Conservation (phyloP, 2,329 filamentous ascomycete species). For the Trichophyton schoenleinii region DNA sequence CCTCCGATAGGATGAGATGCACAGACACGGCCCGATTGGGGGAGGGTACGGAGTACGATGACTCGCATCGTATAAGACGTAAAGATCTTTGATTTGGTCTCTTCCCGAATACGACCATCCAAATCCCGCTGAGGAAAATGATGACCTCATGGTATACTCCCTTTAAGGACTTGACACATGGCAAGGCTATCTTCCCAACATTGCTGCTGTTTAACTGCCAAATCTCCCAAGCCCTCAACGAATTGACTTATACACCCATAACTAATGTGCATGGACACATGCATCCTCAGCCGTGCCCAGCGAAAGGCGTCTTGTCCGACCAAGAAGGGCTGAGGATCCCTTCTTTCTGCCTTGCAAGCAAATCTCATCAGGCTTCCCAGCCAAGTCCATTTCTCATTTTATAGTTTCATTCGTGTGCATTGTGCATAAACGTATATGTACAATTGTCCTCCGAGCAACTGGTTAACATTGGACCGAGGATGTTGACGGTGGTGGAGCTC, state of each 20-base stretch:
- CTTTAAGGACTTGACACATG: background rate
- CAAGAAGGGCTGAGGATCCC: too few relatives aligned
- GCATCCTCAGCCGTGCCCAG: background rate
- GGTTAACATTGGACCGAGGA: too few relatives aligned
- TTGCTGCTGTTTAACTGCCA: background rate
- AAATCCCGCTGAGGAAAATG: background rate
- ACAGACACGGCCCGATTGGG: background rate
- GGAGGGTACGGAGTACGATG: background rate
- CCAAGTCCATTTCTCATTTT: too few relatives aligned
- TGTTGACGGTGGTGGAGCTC: too few relatives aligned
- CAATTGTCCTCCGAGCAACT: too few relatives aligned
- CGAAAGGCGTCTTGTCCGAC: too few relatives aligned
- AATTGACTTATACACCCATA: background rate
- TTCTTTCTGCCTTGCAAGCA: too few relatives aligned
- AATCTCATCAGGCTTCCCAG: too few relatives aligned
- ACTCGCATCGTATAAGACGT: background rate
- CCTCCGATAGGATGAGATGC: background rate
- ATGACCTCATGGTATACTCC: background rate
- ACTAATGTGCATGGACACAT: background rate
- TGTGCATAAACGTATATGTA: too few relatives aligned
- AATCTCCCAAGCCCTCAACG: background rate
- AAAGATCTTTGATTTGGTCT: background rate
- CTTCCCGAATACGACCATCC: background rate
- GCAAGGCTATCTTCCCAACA: background rate
- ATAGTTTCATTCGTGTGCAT: too few relatives aligned